Conservation (phyloP, 2,329 filamentous ascomycete species). For the Arthrobotrys iridis region DNA sequence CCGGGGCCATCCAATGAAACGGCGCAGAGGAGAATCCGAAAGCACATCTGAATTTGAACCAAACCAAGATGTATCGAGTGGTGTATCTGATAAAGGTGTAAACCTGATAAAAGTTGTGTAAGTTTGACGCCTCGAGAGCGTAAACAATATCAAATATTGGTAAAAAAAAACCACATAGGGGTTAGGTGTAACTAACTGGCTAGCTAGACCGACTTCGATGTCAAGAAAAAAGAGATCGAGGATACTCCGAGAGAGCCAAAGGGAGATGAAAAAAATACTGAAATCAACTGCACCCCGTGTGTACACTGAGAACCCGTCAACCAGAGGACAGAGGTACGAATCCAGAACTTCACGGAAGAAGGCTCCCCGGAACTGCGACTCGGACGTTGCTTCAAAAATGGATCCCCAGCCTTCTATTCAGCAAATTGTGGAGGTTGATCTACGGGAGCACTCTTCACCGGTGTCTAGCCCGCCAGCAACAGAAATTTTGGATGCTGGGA, state of each 20-base stretch:
- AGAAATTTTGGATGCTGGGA: neutral
- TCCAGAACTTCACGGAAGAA: neutral
- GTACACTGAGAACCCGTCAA: neutral
- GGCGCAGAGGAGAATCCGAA: neutral
- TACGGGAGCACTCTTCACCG: too few relatives aligned
- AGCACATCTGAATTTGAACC: neutral
- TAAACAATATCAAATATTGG: too few relatives aligned
- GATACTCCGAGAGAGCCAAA: too few relatives aligned
- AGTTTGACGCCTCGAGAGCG: too few relatives aligned
- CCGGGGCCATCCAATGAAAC: neutral
- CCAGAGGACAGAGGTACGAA: neutral
- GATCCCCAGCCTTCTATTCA: neutral
- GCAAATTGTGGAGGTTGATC: too few relatives aligned
- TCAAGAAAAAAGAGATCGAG: too few relatives aligned
- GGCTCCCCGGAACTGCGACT: neutral
- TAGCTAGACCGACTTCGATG: too few relatives aligned
- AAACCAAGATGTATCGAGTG: neutral
- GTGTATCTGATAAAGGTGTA: neutral
- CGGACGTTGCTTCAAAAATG: neutral
- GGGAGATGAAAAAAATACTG: too few relatives aligned
- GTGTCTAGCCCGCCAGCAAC: neutral
- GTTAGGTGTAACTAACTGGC: too few relatives aligned
- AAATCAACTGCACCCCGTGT: too few relatives aligned
- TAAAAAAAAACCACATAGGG: too few relatives aligned
- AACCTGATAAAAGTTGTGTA: neutral